Evolutionary conservation across 345 rosid genomes (phyloP), one percentile per base, ranked within the genome.

Genomic region (Gossypium longicalyx): DNA sequence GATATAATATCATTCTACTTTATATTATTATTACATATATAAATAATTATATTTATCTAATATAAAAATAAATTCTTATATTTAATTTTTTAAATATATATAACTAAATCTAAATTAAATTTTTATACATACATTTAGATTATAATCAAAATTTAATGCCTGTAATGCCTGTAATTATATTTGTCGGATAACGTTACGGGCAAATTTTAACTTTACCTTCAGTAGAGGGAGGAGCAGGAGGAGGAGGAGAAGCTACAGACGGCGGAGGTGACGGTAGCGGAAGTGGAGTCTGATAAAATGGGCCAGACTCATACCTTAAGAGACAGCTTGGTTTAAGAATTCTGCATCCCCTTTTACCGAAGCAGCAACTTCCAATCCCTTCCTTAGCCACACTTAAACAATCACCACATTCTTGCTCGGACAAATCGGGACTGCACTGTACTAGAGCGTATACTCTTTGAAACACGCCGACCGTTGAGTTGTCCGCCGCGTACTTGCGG

Each of bases 391-490:
- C 29, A 1, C 60, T 41, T 67, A 87, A 75, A 83, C 94, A 90
- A 7, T 15, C 44, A 7, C 71, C 54, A 75, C 94, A 88, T 2
- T 86, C 83, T 23, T 22, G 0, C 59, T 53, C 71, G 65, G 83
- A 73, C 45, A 91, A 57, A 65, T 91, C 94, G 1, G 85, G 83
- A 3, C 88, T 82, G 78, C 93, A 92, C 81, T 91, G 91, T 4
- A 83, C 59, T 7, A 27, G 29, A 9, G 80, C 80, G 41, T 62
- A 84, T 59, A 83, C 16, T 12, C 56, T 78, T 69, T 47, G 77
- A 51, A 59, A 75, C 5, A 22, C 11, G 0, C 77, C 76, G 17
- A 63, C 82, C 20, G 67, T 70, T 1, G 22, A 9, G 61, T 13
- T 74, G 51, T 12, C 70, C 4, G 71, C 71, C 5, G 71, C 77